Percentiles rank a stretch among this genome's conserved stretches.
These are phyloP conservation scores for Grammothele lineata DNA, from an alignment of 768 basidiomycete species.

Conservation along the genomic window DNA sequence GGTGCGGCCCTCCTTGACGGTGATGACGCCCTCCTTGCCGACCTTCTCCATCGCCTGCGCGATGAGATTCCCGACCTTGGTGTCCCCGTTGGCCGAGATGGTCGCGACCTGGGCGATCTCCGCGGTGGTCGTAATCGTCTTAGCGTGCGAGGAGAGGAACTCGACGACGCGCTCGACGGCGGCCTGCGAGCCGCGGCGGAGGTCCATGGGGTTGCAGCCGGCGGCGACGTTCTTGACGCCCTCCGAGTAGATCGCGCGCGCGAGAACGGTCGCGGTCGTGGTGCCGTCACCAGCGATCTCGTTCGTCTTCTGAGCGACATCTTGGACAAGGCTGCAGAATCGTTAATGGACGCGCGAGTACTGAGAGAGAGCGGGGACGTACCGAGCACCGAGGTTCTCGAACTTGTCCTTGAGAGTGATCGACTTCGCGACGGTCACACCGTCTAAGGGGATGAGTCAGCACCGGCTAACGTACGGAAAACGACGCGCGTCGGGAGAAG, in stretches of 20 bases:
- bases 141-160: slow-evolving; percentile 83
- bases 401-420: slow-evolving; percentile 96
- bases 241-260: slow-evolving; percentile 96
- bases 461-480: too few relatives aligned
- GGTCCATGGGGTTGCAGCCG: slow-evolving; percentile 99
- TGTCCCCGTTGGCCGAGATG: slow-evolving; percentile 79
- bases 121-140: slow-evolving; percentile 93
- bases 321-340: slow-evolving; percentile 91
- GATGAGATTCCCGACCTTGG: slow-evolving; percentile 89
- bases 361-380: slow-evolving; percentile 25
- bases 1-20: slow-evolving; percentile 97
- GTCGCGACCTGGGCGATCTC: slow-evolving; percentile 99
- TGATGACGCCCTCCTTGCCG: slow-evolving; percentile 99
- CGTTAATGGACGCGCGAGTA: slow-evolving; percentile 6
- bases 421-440: slow-evolving; percentile 96
- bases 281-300: slow-evolving; percentile 97
- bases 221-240: slow-evolving; percentile 99
- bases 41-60: slow-evolving; percentile 99
- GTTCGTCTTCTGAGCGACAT: slow-evolving; percentile 95
- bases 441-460: slow-evolving; percentile 49
- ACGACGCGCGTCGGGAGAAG: too few relatives aligned
- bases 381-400: slow-evolving; percentile 98
- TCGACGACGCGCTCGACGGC: slow-evolving; percentile 92
- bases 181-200: slow-evolving; percentile 95
- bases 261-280: slow-evolving; percentile 95